Evolutionary conservation across 2,329 filamentous ascomycete species (phyloP).

Genomic region (Colletotrichum cuscutae): DNA sequence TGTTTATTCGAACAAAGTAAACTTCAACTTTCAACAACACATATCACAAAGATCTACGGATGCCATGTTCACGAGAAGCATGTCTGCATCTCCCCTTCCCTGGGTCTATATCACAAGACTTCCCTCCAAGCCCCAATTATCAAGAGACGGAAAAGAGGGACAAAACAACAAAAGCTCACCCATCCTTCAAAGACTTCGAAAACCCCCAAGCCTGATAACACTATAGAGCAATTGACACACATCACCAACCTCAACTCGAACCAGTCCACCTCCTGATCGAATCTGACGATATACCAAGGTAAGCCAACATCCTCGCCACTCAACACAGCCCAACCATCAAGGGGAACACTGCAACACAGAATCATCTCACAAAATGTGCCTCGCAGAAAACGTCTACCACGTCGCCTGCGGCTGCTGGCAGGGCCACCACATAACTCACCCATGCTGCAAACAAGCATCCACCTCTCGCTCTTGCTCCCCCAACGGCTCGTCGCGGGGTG

Average conservation of each 20-base stretch:
- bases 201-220: not conserved
- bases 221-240: not conserved
- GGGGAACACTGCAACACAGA: no score
- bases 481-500: no score
- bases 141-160: not conserved
- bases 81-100: not conserved
- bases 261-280: no score
- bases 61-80: not conserved
- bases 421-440: constrained; percentile 17
- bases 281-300: not conserved
- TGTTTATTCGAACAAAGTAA: not conserved
- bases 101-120: not conserved
- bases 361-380: constrained; percentile 25
- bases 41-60: not conserved
- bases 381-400: constrained; percentile 33
- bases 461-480: no score
- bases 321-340: no score
- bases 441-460: not conserved
- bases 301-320: not conserved
- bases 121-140: not conserved
- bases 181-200: not conserved
- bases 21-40: not conserved
- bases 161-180: not conserved
- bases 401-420: constrained; percentile 29
- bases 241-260: not conserved